phyloP scores from a whole-genome alignment of 495 filamentous ascomycete species.

The Rusavskia elegans region DNA sequence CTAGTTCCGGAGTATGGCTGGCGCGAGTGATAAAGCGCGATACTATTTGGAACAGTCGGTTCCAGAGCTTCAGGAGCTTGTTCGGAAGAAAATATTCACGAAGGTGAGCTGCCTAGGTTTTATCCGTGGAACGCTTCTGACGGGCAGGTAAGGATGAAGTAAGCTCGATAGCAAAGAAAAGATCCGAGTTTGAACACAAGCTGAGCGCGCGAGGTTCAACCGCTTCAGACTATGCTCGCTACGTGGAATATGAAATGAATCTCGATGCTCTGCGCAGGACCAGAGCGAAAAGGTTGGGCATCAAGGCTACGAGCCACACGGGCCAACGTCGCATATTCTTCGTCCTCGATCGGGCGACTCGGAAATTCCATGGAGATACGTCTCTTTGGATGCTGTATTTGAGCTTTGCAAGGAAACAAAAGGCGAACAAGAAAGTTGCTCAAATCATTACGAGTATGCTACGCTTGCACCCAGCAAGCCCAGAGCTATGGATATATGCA shows the following conservation, averaged over 20 bases:
- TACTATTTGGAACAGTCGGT: slow-evolving; percentile 86
- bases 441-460: slow-evolving; percentile 62
- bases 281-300: slow-evolving; percentile 59
- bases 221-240: slow-evolving; percentile 65
- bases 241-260: slow-evolving; percentile 83
- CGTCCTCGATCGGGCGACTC: slow-evolving; percentile 73
- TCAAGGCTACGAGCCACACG: slow-evolving; percentile 44
- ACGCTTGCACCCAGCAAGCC: slow-evolving; percentile 68
- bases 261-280: slow-evolving; percentile 69
- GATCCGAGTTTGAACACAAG: slow-evolving; percentile 85
- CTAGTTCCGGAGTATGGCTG: slow-evolving; percentile 44
- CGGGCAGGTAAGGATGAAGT: slow-evolving; percentile 56
- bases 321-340: slow-evolving; percentile 74
- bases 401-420: slow-evolving; percentile 59
- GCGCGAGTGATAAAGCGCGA: slow-evolving; percentile 79
- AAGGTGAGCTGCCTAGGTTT: slow-evolving; percentile 31
- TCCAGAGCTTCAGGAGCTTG: slow-evolving; percentile 76
- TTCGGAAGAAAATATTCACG: slow-evolving; percentile 75
- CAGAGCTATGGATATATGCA: slow-evolving; percentile 77
- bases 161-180: slow-evolving; percentile 65
- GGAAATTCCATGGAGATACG: slow-evolving; percentile 68
- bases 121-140: not conserved
- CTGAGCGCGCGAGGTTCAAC: slow-evolving; percentile 65
- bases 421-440: slow-evolving; percentile 63
- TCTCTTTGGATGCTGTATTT: slow-evolving; percentile 89